Evolutionary conservation across 2,329 filamentous ascomycete species (phyloP).

Genomic region (Botrytis cinerea): DNA sequence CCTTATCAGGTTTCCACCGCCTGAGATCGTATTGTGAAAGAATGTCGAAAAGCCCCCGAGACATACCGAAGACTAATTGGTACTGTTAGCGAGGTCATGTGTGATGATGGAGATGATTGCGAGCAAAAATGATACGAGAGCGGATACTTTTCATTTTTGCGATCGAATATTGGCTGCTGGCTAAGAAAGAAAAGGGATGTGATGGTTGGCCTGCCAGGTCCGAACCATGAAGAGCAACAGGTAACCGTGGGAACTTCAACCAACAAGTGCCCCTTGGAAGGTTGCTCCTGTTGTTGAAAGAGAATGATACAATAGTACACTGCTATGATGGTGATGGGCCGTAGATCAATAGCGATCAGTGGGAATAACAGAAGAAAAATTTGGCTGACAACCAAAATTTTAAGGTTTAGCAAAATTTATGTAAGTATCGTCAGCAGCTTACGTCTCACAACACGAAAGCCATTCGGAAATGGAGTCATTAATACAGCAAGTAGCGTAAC

Average conservation of each 20-base stretch:
- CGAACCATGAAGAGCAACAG: background rate
- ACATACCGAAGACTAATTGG: constrained; percentile 16
- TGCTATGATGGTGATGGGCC: background rate
- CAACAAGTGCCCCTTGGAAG: background rate
- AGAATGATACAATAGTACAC: background rate
- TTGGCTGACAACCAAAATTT: background rate
- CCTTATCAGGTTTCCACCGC: constrained; percentile 17
- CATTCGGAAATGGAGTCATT: background rate
- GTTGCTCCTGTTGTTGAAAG: background rate
- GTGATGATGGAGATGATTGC: background rate
- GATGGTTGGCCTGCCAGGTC: constrained; percentile 3
- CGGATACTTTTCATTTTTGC: constrained; percentile 1
- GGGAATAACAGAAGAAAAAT: background rate
- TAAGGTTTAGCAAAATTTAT: background rate
- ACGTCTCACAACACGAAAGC: background rate
- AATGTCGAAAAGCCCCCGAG: background rate
- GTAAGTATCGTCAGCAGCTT: constrained; percentile 13
- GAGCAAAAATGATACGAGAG: background rate
- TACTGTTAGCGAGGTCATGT: background rate
- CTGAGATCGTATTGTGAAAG: background rate
- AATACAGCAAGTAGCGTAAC: background rate
- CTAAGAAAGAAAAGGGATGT: background rate
- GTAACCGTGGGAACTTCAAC: background rate
- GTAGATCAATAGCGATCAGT: background rate
- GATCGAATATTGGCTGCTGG: background rate